These are phyloP conservation scores for Streptanthus diversifolius DNA, from an alignment of 345 rosid species.

Conservation along the genomic window DNA sequence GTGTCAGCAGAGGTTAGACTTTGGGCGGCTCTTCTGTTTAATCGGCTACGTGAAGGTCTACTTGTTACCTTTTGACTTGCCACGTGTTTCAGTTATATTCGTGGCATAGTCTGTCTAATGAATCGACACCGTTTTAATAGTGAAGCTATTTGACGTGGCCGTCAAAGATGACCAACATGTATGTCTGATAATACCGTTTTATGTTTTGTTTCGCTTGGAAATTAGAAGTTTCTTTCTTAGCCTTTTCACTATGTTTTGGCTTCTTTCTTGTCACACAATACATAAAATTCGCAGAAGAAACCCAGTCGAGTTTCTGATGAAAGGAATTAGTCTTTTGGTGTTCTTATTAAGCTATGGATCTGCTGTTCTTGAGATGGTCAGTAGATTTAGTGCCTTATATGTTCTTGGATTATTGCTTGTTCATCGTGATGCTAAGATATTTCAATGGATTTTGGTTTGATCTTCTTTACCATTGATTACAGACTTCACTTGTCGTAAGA, in stretches of 20 bases:
- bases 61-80: not conserved
- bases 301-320: too few species aligned
- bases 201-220: not conserved
- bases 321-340: too few species aligned
- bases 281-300: not conserved
- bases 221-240: not conserved
- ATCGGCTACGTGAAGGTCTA: not conserved
- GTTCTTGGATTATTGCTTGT: too few species aligned
- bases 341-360: too few species aligned
- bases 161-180: not conserved
- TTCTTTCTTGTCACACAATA: not conserved
- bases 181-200: not conserved
- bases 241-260: not conserved
- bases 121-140: not conserved
- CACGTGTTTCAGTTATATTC: not conserved
- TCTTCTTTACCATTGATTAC: not conserved
- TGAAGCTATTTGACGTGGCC: not conserved
- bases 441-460: too few species aligned
- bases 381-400: too few species aligned
- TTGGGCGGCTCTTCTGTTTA: not conserved
- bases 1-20: not conserved
- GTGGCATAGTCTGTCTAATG: not conserved
- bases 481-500: constrained; percentile 29
- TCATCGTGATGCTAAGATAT: too few species aligned
- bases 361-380: too few species aligned